Conservation (phyloP, 2,329 filamentous ascomycete species). For the Coleophoma eucalyptorum region DNA sequence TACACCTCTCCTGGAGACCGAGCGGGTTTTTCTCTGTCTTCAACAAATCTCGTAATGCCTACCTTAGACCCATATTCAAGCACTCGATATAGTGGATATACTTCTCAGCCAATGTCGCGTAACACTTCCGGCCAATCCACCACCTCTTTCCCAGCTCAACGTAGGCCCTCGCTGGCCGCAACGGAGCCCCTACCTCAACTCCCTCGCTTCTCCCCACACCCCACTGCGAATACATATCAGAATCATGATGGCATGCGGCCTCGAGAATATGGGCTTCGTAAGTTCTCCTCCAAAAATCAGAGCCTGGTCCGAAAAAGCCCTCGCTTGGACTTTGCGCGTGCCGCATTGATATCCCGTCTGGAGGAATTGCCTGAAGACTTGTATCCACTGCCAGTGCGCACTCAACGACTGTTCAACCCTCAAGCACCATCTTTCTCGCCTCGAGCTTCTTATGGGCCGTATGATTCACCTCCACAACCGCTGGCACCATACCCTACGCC, state of each 20-base stretch:
- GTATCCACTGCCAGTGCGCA: background rate
- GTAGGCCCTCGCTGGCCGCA: slow-evolving; percentile 18
- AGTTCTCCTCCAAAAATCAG: background rate
- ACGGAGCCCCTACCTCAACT: slow-evolving; percentile 24
- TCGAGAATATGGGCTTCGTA: background rate
- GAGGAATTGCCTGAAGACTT: background rate
- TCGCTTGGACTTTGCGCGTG: background rate
- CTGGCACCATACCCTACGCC: slow-evolving; percentile 1
- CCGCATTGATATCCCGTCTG: background rate
- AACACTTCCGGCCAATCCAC: slow-evolving; percentile 37
- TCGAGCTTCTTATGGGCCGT: background rate
- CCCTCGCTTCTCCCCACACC: slow-evolving; percentile 17
- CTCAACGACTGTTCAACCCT: slow-evolving; percentile 12
- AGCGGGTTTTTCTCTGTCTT: slow-evolving; percentile 13
- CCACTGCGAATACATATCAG: slow-evolving; percentile 19
- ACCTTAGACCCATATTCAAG: too few species aligned
- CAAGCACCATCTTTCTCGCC: slow-evolving; percentile 12
- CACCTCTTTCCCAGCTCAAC: slow-evolving; percentile 25
- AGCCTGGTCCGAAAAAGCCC: slow-evolving; percentile 1
- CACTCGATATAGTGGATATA: slow-evolving; percentile 33
- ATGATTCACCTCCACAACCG: background rate
- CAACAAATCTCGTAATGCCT: slow-evolving; percentile 24
- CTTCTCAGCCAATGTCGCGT: slow-evolving; percentile 47
- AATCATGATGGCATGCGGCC: slow-evolving; percentile 13
- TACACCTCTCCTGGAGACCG: slow-evolving; percentile 1